Evolutionary conservation across 768 basidiomycete genomes (phyloP), one percentile per base, ranked within the genome.

Genomic region (Clitopilus passeckerianus): DNA sequence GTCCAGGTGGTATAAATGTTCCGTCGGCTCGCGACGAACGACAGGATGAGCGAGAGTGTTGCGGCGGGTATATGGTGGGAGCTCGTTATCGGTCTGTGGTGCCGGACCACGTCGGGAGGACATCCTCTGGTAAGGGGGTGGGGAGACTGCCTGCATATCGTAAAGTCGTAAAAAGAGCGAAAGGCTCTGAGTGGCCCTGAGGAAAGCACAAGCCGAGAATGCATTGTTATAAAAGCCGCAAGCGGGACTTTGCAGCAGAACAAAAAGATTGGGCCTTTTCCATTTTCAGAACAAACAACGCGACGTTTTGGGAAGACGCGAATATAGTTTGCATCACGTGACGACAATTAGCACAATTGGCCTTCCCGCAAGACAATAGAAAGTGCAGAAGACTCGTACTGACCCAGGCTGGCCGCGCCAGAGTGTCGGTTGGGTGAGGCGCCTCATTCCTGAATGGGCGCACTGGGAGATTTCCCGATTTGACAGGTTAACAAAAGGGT

Each of bases 21-120:
- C 79, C n/a, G 78, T 79, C 30, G 79, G 77, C 55, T 80, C 78
- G 53, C 77, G 75, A 57, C 70, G 72, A 67, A 64, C 64, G 62
- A 75, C 64, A 43, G 77, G 72, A 50, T 75, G 76, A 57, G 72
- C 68, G 54, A 77, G 72, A 57, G 77, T 77, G 68, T 75, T 75
- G 60, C 78, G 77, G 60, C 78, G 79, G 68, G 77, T 74, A 72
- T 81, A 82, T 30, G 79, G 66, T 61, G 81, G 80, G 56, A 80
- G 77, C 63, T 79, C 78, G 62, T 70, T 66, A 61, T 65, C 74
- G 73, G 78, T 75, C 66, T 65, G 67, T 72, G 80, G 78, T 73
- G 66, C 80, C 77, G 69, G 80, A 75, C 79, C 80, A 72, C 71
- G 77, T 72, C 78, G 76, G 68, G 74, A 66, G 63, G 79, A 79